phyloP scores from a whole-genome alignment of 768 basidiomycete genomes.

The Amanita pseudoporphyria region DNA sequence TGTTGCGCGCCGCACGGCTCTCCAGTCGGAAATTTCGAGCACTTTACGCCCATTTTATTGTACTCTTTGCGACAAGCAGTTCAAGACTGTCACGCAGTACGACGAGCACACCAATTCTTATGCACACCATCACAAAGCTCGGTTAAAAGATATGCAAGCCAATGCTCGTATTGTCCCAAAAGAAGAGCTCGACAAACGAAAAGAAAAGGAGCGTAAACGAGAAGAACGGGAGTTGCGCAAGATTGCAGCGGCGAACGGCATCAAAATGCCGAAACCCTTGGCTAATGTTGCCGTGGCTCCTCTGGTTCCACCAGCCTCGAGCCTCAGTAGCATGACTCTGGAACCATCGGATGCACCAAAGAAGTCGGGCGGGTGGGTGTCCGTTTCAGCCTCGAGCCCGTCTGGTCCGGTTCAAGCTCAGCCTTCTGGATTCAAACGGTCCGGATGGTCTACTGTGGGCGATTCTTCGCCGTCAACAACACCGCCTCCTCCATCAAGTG shows the following conservation, averaged over 20 bases:
- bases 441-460: slow-evolving; percentile 42
- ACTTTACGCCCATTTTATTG: slow-evolving; percentile 75
- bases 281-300: slow-evolving; percentile 15
- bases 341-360: slow-evolving; percentile 20
- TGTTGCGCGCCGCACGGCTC: slow-evolving; percentile 55
- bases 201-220: slow-evolving; percentile 78
- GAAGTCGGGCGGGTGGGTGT: slow-evolving; percentile 39
- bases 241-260: slow-evolving; percentile 73
- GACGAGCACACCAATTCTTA: slow-evolving; percentile 89
- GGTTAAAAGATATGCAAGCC: slow-evolving; percentile 75
- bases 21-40: slow-evolving; percentile 58
- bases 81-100: slow-evolving; percentile 77
- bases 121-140: slow-evolving; percentile 78
- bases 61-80: slow-evolving; percentile 78
- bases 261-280: slow-evolving; percentile 50
- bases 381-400: slow-evolving; percentile 10
- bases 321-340: slow-evolving; percentile 14
- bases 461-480: slow-evolving; percentile 14
- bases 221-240: slow-evolving; percentile 83
- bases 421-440: slow-evolving; percentile 28
- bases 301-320: slow-evolving; percentile 9
- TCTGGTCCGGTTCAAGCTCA: not conserved
- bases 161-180: slow-evolving; percentile 55
- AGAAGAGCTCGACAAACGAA: slow-evolving; percentile 63
- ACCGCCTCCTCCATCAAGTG: slow-evolving; percentile 10